A percentile compares a stretch with the other conserved stretches of the same genome.
Evolutionary conservation across 2,329 filamentous ascomycete genomes (phyloP).

Genomic region (Penicillium sp.): DNA sequence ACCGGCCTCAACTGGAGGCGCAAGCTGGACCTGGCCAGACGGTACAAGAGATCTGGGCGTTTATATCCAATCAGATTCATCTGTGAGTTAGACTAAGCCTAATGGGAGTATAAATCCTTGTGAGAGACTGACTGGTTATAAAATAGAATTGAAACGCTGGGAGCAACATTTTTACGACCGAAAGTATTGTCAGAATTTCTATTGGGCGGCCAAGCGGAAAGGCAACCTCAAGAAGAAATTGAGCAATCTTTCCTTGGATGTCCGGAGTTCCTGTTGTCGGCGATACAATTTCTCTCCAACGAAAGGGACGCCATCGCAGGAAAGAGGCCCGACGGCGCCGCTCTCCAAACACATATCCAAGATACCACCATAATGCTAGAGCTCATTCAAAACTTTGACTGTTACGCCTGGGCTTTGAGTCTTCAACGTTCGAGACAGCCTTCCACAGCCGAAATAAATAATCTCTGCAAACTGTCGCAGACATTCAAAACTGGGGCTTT

Average conservation of each 20-base stretch:
- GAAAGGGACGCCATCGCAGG: constrained; percentile 26
- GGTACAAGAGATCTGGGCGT: constrained; percentile 27
- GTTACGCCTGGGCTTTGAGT: constrained; percentile 25
- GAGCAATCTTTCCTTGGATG: constrained; percentile 39
- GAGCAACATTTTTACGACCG: constrained; percentile 33
- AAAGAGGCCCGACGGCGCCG: neutral
- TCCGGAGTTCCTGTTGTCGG: constrained; percentile 32
- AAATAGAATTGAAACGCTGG: constrained; percentile 34
- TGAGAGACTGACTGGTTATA: neutral
- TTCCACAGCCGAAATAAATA: constrained; percentile 12
- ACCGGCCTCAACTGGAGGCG: constrained; percentile 2
- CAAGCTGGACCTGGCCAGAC: constrained; percentile 27
- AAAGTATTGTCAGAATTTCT: constrained; percentile 27
- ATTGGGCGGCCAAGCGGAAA: constrained; percentile 12
- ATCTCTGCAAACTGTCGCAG: constrained; percentile 28
- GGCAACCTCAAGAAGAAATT: constrained; percentile 25
- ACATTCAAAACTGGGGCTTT: constrained; percentile 31
- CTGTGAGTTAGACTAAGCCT: constrained; percentile 18
- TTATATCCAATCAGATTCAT: constrained; percentile 33
- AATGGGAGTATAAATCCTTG: neutral
- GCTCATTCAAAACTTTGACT: constrained; percentile 25
- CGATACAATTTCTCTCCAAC: constrained; percentile 28
- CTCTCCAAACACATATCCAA: constrained; percentile 8
- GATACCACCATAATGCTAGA: constrained; percentile 19
- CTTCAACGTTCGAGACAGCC: constrained; percentile 17